Percentiles rank a stretch among this genome's conserved stretches.
These are phyloP conservation scores for Rhodamnia argentea DNA, from an alignment of 345 rosid species.

Conservation along the genomic window DNA sequence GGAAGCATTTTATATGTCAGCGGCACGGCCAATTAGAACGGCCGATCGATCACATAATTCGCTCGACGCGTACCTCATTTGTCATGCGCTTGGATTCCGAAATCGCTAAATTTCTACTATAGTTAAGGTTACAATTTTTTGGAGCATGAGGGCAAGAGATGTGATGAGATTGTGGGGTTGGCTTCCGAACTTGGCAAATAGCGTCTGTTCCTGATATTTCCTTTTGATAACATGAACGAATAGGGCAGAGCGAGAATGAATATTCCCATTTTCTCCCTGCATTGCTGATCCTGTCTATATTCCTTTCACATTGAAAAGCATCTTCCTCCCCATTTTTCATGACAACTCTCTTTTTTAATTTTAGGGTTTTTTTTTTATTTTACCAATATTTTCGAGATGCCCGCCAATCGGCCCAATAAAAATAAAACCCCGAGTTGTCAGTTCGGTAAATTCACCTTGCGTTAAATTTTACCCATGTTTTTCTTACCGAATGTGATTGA, in stretches of 20 bases:
- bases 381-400: neutral
- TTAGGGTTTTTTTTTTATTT: neutral
- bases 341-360: neutral
- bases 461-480: too few relatives aligned
- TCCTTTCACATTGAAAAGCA: neutral
- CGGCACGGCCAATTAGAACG: too few relatives aligned
- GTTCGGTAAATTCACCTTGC: neutral
- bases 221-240: neutral
- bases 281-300: neutral
- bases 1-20: neutral
- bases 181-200: neutral
- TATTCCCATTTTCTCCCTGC: neutral
- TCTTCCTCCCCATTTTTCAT: neutral
- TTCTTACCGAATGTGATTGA: neutral
- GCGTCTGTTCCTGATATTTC: neutral
- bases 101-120: neutral
- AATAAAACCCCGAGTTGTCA: neutral
- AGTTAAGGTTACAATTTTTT: too few relatives aligned
- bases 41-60: neutral
- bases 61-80: neutral
- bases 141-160: neutral
- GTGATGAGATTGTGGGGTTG: neutral
- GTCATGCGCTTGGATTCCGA: neutral
- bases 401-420: too few relatives aligned
- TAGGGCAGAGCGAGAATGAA: neutral